Evolutionary conservation across 1,284 basidiomycete genomes (phyloP).

Genomic region (Cerrena zonata): DNA sequence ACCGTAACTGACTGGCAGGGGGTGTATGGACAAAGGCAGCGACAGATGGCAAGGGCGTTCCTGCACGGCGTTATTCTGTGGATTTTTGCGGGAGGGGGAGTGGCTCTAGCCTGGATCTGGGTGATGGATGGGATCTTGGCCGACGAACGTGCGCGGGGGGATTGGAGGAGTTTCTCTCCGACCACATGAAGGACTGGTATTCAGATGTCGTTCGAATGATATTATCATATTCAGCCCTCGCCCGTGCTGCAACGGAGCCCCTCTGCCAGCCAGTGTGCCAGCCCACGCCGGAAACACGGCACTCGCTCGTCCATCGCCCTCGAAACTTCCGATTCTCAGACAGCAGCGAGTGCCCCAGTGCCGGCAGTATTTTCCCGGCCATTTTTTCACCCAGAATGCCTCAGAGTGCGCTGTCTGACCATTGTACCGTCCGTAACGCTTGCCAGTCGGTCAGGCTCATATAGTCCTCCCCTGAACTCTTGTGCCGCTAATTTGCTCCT

Average conservation of each 20-base stretch:
- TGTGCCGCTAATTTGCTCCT: slow-evolving; percentile 7
- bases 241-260: slow-evolving; percentile 2
- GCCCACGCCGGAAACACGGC: not conserved
- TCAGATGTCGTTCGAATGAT: no score
- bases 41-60: no score
- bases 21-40: no score
- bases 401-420: not conserved
- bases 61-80: no score
- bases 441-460: slow-evolving; percentile 14
- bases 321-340: not conserved
- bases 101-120: not conserved
- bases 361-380: not conserved
- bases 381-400: not conserved
- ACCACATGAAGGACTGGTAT: not conserved
- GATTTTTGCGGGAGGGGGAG: no score
- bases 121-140: slow-evolving; percentile 11
- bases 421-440: not conserved
- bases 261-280: not conserved
- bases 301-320: slow-evolving; percentile 1
- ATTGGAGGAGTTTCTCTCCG: slow-evolving; percentile 21
- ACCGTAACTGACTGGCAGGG: no score
- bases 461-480: slow-evolving; percentile 12
- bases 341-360: no score
- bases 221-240: no score
- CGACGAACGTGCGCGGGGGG: slow-evolving; percentile 40